Percentiles rank a stretch among this genome's conserved stretches.
These are phyloP conservation scores for Amniculicola lignicola DNA, from an alignment of 495 filamentous ascomycete genomes.

Conservation along the genomic window DNA sequence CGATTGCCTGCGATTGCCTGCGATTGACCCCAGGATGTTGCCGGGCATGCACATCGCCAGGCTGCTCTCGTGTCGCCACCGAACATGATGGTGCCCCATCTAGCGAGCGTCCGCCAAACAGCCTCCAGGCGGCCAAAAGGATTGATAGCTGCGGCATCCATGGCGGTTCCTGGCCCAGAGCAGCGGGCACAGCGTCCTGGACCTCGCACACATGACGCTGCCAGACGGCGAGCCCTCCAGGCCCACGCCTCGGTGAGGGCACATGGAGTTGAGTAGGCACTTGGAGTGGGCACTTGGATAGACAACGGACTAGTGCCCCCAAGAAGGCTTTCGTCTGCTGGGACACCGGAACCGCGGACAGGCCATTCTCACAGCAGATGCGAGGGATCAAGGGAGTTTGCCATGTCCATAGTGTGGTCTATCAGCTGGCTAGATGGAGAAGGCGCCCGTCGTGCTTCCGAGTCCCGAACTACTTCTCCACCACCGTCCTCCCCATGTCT, in stretches of 20 bases:
- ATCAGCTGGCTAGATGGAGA: too few species aligned
- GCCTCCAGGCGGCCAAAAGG: slow-evolving; percentile 10
- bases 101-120: not conserved
- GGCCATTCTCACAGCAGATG: too few species aligned
- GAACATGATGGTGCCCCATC: slow-evolving; percentile 13
- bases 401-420: too few species aligned
- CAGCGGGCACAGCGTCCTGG: slow-evolving; percentile 1
- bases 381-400: too few species aligned
- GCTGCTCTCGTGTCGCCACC: slow-evolving; percentile 8
- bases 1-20: too few species aligned
- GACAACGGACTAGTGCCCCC: too few species aligned
- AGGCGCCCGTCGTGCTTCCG: slow-evolving; percentile 6
- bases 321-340: too few species aligned
- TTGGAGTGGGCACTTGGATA: too few species aligned
- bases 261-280: too few species aligned
- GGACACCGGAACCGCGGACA: too few species aligned
- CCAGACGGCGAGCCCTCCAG: not conserved
- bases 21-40: slow-evolving; percentile 13
- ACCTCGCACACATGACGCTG: not conserved
- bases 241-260: too few species aligned
- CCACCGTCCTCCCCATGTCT: slow-evolving; percentile 3
- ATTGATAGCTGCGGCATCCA: slow-evolving; percentile 4
- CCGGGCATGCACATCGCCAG: slow-evolving; percentile 5
- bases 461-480: slow-evolving; percentile 4
- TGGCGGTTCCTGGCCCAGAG: not conserved